phyloP scores from a whole-genome alignment of 805 yeast genomes.

The Suhomyces tanzawaensis region DNA sequence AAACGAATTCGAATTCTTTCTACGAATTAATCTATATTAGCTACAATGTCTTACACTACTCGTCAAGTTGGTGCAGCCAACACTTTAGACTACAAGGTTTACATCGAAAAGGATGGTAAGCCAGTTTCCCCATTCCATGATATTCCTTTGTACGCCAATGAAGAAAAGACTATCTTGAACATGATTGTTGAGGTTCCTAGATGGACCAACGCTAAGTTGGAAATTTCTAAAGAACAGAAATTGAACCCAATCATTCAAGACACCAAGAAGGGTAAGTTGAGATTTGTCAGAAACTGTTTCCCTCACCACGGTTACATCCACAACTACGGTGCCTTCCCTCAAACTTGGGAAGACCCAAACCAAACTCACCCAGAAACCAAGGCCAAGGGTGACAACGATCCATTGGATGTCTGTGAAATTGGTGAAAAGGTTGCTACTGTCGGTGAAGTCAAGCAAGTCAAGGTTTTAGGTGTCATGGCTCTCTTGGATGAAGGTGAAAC shows the following conservation, averaged over 20 bases:
- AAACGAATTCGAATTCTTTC: too few relatives aligned
- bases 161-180: constrained; percentile 73
- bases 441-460: constrained; percentile 59
- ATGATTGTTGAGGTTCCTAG: constrained; percentile 97
- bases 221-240: constrained; percentile 78
- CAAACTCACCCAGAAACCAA: constrained; percentile 60
- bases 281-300: constrained; percentile 96
- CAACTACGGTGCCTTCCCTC: constrained; percentile 98
- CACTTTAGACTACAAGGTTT: constrained; percentile 91
- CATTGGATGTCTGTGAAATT: constrained; percentile 48
- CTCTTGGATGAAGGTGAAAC: constrained; percentile 91
- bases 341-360: constrained; percentile 80
- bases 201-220: constrained; percentile 97
- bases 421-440: constrained; percentile 46
- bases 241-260: constrained; percentile 96
- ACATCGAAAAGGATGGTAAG: constrained; percentile 88
- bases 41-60: constrained; percentile 68
- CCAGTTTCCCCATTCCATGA: constrained; percentile 92
- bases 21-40: not conserved
- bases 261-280: constrained; percentile 92
- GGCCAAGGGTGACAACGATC: constrained; percentile 49
- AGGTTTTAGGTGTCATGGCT: constrained; percentile 74
- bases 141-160: constrained; percentile 79
- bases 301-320: constrained; percentile 99
- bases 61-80: constrained; percentile 95